A percentile compares a stretch with the other conserved stretches of the same genome.
These are phyloP conservation scores for Aristolochia contorta DNA, from an alignment of 164 flowering plant species.

Conservation along the genomic window DNA sequence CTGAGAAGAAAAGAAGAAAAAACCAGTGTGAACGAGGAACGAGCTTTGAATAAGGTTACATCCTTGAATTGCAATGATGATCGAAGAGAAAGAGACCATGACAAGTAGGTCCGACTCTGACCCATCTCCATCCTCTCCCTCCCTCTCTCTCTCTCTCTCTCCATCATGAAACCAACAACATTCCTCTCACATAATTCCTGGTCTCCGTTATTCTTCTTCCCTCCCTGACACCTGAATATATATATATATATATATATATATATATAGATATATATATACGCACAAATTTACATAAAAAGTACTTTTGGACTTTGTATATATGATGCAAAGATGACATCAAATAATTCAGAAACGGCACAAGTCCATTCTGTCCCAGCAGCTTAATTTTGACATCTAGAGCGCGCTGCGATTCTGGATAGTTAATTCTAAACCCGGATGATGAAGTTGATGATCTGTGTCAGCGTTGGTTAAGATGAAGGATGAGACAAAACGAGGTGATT, in stretches of 20 bases:
- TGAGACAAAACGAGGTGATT: background rate
- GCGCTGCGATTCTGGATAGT: too few species aligned
- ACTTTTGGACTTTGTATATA: conserved; percentile 1
- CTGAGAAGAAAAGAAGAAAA: background rate
- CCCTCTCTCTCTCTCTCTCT: conserved; percentile 4
- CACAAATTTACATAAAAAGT: background rate
- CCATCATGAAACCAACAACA: conserved; percentile 14
- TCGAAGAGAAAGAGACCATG: conserved; percentile 11
- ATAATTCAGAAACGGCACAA: background rate
- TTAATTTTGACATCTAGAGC: background rate
- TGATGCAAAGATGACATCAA: conserved; percentile 2
- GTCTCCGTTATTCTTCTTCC: conserved; percentile 4
- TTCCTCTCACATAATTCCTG: background rate
- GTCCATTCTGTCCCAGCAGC: background rate
- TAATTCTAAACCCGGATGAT: too few species aligned
- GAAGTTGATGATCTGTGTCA: too few species aligned
- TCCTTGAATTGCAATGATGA: conserved; percentile 15
- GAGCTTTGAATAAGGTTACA: conserved; percentile 1
- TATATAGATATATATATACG: background rate
- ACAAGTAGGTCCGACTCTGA: conserved; percentile 12
- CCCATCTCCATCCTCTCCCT: background rate
- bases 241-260: background rate
- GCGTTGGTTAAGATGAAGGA: background rate
- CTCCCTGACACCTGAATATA: background rate
- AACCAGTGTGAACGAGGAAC: conserved; percentile 2